Evolutionary conservation across 2,329 filamentous ascomycete species (phyloP).

Genomic region (Bimuria novae-zelandiae): DNA sequence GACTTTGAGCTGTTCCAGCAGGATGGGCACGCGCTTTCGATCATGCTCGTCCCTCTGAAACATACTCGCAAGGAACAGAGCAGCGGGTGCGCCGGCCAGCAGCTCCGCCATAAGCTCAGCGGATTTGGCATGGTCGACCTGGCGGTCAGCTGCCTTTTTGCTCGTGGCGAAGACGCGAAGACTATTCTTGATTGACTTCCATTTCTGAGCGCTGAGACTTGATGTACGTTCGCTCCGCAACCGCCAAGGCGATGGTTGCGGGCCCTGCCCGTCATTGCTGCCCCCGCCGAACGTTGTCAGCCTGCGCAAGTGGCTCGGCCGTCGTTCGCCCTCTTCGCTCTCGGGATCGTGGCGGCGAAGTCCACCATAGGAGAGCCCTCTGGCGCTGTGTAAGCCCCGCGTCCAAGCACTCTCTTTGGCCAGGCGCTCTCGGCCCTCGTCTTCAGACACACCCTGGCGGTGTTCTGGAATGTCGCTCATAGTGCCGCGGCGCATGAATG

Average conservation of each 20-base stretch:
- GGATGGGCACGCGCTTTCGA: constrained; percentile 90
- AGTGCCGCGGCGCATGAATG: constrained; percentile 59
- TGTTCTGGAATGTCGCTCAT: constrained; percentile 55
- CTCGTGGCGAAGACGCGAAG: constrained; percentile 76
- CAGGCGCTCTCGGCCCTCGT: constrained; percentile 55
- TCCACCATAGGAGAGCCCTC: constrained; percentile 53
- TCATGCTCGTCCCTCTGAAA: constrained; percentile 96
- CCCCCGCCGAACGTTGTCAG: constrained; percentile 52
- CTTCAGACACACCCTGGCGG: constrained; percentile 55
- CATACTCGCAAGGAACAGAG: constrained; percentile 94
- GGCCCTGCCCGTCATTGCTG: constrained; percentile 43
- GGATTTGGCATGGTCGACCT: constrained; percentile 92
- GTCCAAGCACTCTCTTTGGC: constrained; percentile 53
- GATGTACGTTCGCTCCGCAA: constrained; percentile 53
- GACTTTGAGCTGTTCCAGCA: constrained; percentile 92
- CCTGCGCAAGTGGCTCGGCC: constrained; percentile 52
- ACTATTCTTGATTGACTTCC: constrained; percentile 91
- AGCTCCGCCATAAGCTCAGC: constrained; percentile 96
- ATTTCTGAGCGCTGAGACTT: constrained; percentile 71
- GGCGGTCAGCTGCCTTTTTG: constrained; percentile 80
- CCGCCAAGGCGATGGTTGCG: constrained; percentile 49
- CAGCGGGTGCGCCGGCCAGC: constrained; percentile 87
- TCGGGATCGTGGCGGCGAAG: constrained; percentile 41
- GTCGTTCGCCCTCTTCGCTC: constrained; percentile 40
- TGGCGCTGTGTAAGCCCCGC: constrained; percentile 52